Conservation (phyloP, 2,329 filamentous ascomycete species). For the Coniochaeta sp. region DNA sequence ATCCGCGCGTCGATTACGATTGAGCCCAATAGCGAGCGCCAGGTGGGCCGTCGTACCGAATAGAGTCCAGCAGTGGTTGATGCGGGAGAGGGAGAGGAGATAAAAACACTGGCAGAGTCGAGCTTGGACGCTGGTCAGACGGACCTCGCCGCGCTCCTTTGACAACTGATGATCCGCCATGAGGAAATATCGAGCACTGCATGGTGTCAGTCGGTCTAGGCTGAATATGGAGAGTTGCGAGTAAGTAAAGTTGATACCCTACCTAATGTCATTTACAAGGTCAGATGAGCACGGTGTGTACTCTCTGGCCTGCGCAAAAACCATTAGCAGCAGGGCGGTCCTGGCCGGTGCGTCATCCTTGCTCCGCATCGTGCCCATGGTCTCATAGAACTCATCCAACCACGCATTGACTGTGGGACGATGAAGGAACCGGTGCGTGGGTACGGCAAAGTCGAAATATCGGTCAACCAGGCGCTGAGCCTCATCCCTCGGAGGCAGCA, state of each 20-base stretch:
- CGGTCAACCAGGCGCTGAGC: conserved; percentile 20
- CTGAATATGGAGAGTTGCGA: background rate
- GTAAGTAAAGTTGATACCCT: background rate
- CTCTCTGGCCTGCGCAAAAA: conserved; percentile 42
- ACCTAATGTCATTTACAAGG: conserved; percentile 1
- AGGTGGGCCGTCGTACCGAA: conserved; percentile 35
- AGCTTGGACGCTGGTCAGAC: conserved; percentile 32
- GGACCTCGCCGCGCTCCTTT: conserved; percentile 28
- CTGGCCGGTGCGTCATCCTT: conserved; percentile 29
- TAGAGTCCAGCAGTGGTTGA: conserved; percentile 39
- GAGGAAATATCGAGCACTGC: conserved; percentile 22
- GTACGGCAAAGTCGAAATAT: conserved; percentile 35
- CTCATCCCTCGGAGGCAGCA: conserved; percentile 26
- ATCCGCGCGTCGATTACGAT: conserved; percentile 21
- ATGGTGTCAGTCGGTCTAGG: background rate
- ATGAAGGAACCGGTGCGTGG: conserved; percentile 35
- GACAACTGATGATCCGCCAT: conserved; percentile 29
- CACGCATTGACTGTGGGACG: conserved; percentile 30
- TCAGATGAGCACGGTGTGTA: conserved; percentile 19
- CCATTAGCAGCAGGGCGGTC: conserved; percentile 27
- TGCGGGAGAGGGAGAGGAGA: conserved; percentile 33
- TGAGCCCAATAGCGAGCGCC: conserved; percentile 29
- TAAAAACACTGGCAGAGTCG: conserved; percentile 34
- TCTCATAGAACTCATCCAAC: conserved; percentile 38
- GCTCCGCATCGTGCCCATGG: conserved; percentile 29